Conservation (phyloP, 2,329 filamentous ascomycete species). For the Aspergillus amoenus region DNA sequence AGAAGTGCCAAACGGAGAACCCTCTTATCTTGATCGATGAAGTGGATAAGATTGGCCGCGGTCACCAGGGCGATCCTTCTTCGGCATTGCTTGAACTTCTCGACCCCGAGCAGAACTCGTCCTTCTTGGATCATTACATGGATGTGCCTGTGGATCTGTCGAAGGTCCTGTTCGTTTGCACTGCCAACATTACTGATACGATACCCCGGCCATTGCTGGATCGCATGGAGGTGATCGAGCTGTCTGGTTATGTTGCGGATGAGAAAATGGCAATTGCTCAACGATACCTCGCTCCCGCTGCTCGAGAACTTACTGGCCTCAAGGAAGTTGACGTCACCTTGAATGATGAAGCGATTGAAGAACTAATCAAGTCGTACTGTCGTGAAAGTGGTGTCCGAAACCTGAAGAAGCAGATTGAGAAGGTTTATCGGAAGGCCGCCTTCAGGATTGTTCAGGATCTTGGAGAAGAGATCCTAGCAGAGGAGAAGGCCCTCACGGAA, state of each 20-base stretch:
- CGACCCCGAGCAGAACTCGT: slow-evolving; percentile 95
- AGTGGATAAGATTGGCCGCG: slow-evolving; percentile 95
- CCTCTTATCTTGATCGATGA: slow-evolving; percentile 95
- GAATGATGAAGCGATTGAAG: slow-evolving; percentile 82
- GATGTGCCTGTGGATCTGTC: slow-evolving; percentile 96
- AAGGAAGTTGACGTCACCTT: slow-evolving; percentile 89
- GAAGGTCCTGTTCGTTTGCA: slow-evolving; percentile 98
- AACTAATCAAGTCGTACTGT: slow-evolving; percentile 98
- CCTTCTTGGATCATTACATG: slow-evolving; percentile 98
- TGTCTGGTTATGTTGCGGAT: slow-evolving; percentile 94
- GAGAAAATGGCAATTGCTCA: slow-evolving; percentile 99
- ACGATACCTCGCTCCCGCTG: slow-evolving; percentile 84
- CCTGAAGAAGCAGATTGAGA: slow-evolving; percentile 98
- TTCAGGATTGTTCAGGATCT: slow-evolving; percentile 96
- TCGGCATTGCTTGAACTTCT: slow-evolving; percentile 90
- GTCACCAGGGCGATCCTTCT: slow-evolving; percentile 93
- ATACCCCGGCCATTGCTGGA: slow-evolving; percentile 92
- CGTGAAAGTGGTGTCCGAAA: slow-evolving; percentile 96
- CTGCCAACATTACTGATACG: slow-evolving; percentile 97
- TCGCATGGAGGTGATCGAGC: slow-evolving; percentile 94
- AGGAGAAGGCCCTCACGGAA: slow-evolving; percentile 78
- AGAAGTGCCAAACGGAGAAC: slow-evolving; percentile 99
- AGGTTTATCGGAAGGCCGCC: slow-evolving; percentile 95
- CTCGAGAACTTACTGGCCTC: slow-evolving; percentile 89
- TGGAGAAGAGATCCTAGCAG: slow-evolving; percentile 77